Evolutionary conservation across 306 rosid genomes (phyloP).

Genomic region (Purshia tridentata): DNA sequence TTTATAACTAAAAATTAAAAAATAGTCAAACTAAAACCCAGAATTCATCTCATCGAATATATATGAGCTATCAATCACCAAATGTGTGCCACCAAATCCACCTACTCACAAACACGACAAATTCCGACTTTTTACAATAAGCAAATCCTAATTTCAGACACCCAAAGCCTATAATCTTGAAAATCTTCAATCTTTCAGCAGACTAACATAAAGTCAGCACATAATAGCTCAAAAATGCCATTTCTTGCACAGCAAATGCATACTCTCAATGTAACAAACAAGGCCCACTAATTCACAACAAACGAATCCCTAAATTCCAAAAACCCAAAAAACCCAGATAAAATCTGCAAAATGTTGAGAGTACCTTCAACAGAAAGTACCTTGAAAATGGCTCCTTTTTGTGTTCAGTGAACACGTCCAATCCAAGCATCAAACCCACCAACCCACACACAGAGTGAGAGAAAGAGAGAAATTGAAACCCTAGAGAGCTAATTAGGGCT

Average conservation of each 20-base stretch:
- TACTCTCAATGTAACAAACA: conserved; percentile 17
- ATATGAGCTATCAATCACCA: conserved; percentile 28
- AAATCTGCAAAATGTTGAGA: conserved; percentile 22
- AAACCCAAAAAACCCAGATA: conserved; percentile 24
- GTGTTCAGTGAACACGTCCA: conserved; percentile 13
- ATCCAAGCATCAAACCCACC: conserved; percentile 17
- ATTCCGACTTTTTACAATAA: neutral
- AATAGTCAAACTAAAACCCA: conserved; percentile 23
- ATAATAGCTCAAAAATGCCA: conserved; percentile 33
- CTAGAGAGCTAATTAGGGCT: conserved; percentile 35
- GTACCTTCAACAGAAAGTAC: conserved; percentile 28
- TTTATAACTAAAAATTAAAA: conserved; percentile 13
- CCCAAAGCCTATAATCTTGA: conserved; percentile 37
- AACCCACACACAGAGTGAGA: neutral
- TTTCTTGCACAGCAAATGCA: conserved; percentile 29
- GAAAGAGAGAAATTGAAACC: conserved; percentile 31
- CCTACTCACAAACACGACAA: conserved; percentile 20
- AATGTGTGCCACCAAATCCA: conserved; percentile 30
- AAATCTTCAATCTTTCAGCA: conserved; percentile 32
- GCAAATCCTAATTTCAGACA: conserved; percentile 28
- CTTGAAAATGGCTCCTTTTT: conserved; percentile 17
- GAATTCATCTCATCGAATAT: conserved; percentile 36
- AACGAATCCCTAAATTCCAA: conserved; percentile 28
- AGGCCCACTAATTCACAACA: conserved; percentile 18
- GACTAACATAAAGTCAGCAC: conserved; percentile 26